A percentile compares a stretch with the other conserved stretches of the same genome.
Evolutionary conservation across 2,329 filamentous ascomycete species (phyloP).

Genomic region (Lecanoromycetidae sp.): DNA sequence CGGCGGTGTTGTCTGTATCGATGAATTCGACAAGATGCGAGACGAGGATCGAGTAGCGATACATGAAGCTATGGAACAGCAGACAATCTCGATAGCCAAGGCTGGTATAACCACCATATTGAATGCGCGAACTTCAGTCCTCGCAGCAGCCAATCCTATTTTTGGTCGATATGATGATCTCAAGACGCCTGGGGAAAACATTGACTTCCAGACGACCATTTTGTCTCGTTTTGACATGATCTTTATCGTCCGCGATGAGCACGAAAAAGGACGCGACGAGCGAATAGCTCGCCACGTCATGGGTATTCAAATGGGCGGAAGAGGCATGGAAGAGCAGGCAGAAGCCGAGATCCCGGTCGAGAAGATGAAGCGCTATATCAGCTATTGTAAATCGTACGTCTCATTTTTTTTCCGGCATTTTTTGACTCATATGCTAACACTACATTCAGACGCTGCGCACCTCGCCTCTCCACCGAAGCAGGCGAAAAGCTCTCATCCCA

Average conservation of each 20-base stretch:
- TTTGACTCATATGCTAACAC: not conserved
- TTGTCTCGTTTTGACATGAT: conserved; percentile 99
- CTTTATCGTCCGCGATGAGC: conserved; percentile 94
- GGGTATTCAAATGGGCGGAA: conserved; percentile 87
- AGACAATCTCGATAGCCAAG: conserved; percentile 98
- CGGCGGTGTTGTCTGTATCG: conserved; percentile 93
- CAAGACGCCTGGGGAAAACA: conserved; percentile 95
- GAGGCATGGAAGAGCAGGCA: conserved; percentile 65
- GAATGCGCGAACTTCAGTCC: conserved; percentile 86
- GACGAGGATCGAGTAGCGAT: conserved; percentile 97
- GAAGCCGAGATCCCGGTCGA: conserved; percentile 88
- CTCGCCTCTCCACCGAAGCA: conserved; percentile 76
- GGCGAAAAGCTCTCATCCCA: conserved; percentile 94
- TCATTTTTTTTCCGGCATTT: not conserved
- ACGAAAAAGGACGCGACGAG: conserved; percentile 80
- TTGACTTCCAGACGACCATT: conserved; percentile 98
- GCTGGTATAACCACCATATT: conserved; percentile 97
- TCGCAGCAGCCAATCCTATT: conserved; percentile 92
- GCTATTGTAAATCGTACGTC: conserved; percentile 86
- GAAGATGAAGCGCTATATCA: conserved; percentile 95
- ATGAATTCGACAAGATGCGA: conserved; percentile 99
- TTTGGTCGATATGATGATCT: conserved; percentile 97
- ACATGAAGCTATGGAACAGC: conserved; percentile 99
- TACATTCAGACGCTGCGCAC: conserved; percentile 63
- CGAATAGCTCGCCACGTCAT: conserved; percentile 94